Conservation (phyloP, 768 basidiomycete genomes). For the Pulveroboletus sp. region DNA sequence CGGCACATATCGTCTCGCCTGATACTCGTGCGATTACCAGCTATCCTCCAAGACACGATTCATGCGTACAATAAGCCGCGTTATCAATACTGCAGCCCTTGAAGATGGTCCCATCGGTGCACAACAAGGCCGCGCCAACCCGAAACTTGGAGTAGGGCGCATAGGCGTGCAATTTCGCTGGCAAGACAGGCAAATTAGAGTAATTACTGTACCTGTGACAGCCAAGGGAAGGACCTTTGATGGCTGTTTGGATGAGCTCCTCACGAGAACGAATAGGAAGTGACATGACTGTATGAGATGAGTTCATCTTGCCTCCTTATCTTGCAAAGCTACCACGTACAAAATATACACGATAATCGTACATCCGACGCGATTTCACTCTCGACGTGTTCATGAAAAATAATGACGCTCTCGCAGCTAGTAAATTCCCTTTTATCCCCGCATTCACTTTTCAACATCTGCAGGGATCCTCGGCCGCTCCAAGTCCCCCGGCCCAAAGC, state of each 20-base stretch:
- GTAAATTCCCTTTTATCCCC: too few species aligned
- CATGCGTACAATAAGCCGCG: conserved; percentile 73
- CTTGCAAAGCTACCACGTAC: too few species aligned
- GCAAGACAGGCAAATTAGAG: neutral
- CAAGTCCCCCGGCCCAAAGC: conserved; percentile 86
- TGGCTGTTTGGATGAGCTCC: conserved; percentile 50
- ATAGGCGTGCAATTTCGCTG: conserved; percentile 71
- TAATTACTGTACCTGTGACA: neutral
- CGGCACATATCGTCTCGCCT: conserved; percentile 89
- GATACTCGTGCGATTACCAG: neutral
- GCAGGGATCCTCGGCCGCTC: conserved; percentile 38
- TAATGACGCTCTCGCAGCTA: too few species aligned
- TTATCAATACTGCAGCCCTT: conserved; percentile 93
- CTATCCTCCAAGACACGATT: too few species aligned
- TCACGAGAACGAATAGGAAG: conserved; percentile 42
- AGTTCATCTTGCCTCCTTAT: too few species aligned
- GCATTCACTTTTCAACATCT: neutral
- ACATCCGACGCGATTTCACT: too few species aligned
- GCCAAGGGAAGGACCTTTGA: conserved; percentile 13
- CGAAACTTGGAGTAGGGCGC: conserved; percentile 87
- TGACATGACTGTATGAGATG: neutral
- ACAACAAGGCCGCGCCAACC: conserved; percentile 84
- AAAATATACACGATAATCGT: too few species aligned
- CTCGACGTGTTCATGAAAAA: too few species aligned
- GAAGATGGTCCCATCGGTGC: conserved; percentile 64